Percentiles rank a stretch among this genome's conserved stretches.
Conservation (phyloP, 148 eudicot genomes). For the Cornus controversa region DNA sequence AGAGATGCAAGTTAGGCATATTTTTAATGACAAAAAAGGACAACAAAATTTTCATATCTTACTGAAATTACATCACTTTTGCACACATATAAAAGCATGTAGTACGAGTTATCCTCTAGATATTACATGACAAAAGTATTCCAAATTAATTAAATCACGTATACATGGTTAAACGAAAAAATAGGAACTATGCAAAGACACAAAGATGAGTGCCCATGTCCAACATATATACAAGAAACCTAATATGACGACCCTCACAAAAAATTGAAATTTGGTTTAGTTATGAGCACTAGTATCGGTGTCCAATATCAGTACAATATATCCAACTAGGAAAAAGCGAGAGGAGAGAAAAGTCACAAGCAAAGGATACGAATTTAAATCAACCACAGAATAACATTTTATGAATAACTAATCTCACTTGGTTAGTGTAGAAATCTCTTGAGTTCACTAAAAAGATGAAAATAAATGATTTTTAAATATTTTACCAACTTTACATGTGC, state of each 20-base stretch:
- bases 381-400: too few relatives aligned
- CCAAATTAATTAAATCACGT: not conserved
- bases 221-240: not conserved
- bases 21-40: too few relatives aligned
- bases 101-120: not conserved
- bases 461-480: too few relatives aligned
- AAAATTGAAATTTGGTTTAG: not conserved
- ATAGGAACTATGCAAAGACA: not conserved
- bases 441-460: too few relatives aligned
- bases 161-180: not conserved
- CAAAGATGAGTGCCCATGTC: not conserved
- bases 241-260: not conserved
- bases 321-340: too few relatives aligned
- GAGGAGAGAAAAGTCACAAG: not conserved
- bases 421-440: too few relatives aligned
- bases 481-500: too few relatives aligned
- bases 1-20: too few relatives aligned
- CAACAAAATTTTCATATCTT: too few relatives aligned
- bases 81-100: not conserved
- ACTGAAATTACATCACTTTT: not conserved
- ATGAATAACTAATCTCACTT: too few relatives aligned
- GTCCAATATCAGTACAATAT: not conserved
- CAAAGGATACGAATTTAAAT: not conserved
- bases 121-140: not conserved
- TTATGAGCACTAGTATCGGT: not conserved